phyloP scores from a whole-genome alignment of 495 filamentous ascomycete genomes.

The Annulohypoxylon nitens region DNA sequence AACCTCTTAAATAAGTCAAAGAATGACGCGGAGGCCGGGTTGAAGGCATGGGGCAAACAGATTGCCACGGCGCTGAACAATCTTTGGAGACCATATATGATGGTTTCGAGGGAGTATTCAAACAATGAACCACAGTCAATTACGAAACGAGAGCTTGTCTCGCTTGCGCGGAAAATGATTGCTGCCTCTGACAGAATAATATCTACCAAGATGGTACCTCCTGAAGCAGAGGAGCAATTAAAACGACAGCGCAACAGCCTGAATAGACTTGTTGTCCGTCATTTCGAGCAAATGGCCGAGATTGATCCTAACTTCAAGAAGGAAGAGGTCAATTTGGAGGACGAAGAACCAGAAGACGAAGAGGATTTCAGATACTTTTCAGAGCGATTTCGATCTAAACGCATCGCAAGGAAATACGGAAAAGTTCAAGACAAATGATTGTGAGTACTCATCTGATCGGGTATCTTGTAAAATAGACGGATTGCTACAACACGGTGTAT shows the following conservation, averaged over 20 bases:
- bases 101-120: slow-evolving; percentile 44
- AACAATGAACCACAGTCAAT: slow-evolving; percentile 35
- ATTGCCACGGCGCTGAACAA: slow-evolving; percentile 53
- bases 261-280: slow-evolving; percentile 32
- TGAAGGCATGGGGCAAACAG: slow-evolving; percentile 50
- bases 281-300: slow-evolving; percentile 36
- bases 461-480: not conserved
- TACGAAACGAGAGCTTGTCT: slow-evolving; percentile 51
- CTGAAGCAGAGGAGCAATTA: slow-evolving; percentile 34
- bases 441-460: not conserved
- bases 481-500: not conserved
- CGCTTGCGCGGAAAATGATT: slow-evolving; percentile 58
- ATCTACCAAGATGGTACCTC: slow-evolving; percentile 38
- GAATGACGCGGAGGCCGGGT: slow-evolving; percentile 31
- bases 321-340: not conserved
- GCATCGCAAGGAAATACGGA: not conserved
- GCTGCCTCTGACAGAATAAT: slow-evolving; percentile 55
- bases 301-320: slow-evolving; percentile 23
- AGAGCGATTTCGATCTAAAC: not conserved
- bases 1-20: slow-evolving; percentile 32
- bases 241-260: slow-evolving; percentile 49
- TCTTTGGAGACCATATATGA: slow-evolving; percentile 56
- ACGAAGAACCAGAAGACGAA: slow-evolving; percentile 21
- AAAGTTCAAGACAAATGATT: too few relatives aligned
- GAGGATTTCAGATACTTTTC: slow-evolving; percentile 1